Evolutionary conservation across 2,329 filamentous ascomycete species (phyloP).

Genomic region (Zasmidium angulare): DNA sequence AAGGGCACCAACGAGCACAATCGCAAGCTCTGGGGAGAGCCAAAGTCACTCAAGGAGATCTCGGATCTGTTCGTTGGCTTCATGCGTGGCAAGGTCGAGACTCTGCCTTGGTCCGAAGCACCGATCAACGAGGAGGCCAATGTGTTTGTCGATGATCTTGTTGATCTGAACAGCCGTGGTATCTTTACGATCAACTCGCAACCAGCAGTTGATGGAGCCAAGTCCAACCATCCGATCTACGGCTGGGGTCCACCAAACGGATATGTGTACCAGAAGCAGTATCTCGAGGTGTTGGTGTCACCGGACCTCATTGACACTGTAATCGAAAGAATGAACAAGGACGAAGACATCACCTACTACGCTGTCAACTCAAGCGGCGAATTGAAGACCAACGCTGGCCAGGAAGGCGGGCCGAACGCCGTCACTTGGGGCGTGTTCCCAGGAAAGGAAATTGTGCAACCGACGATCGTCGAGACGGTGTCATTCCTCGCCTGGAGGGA

Average conservation of each 20-base stretch:
- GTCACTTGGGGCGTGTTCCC: conserved; percentile 99
- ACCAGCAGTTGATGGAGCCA: conserved; percentile 86
- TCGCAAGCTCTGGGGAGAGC: conserved; percentile 90
- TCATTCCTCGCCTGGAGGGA: conserved; percentile 99
- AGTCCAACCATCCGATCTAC: conserved; percentile 80
- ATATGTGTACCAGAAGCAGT: conserved; percentile 98
- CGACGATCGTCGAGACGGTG: conserved; percentile 97
- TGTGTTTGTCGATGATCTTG: conserved; percentile 71
- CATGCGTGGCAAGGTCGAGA: conserved; percentile 75
- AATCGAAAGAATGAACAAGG: conserved; percentile 71
- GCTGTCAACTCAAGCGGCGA: conserved; percentile 82
- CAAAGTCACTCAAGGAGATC: conserved; percentile 75
- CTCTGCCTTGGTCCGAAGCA: conserved; percentile 90
- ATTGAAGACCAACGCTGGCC: conserved; percentile 78
- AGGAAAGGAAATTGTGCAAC: conserved; percentile 98
- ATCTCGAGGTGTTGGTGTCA: conserved; percentile 86
- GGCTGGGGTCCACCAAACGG: conserved; percentile 95
- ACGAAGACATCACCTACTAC: conserved; percentile 88
- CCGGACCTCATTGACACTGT: conserved; percentile 76
- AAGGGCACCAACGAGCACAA: conserved; percentile 96
- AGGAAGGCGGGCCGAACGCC: conserved; percentile 83
- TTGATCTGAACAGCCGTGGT: conserved; percentile 80
- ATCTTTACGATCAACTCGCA: conserved; percentile 97
- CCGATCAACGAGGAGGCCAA: conserved; percentile 81
- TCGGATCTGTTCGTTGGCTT: conserved; percentile 82